Conservation (phyloP, 2,329 filamentous ascomycete genomes). For the Monosporascus sp. region DNA sequence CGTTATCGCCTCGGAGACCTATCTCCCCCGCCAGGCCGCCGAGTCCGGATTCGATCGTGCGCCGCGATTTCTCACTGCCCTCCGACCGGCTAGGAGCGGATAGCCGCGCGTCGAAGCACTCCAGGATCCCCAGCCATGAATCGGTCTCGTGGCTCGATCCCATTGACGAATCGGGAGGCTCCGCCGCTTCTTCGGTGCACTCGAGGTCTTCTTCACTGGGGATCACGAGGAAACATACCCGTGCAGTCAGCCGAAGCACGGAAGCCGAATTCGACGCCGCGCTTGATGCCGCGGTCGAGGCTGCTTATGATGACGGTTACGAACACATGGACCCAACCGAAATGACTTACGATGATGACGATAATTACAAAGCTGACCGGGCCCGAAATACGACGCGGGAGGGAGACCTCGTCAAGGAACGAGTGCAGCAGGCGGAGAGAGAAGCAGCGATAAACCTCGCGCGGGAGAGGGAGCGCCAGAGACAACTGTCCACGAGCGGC, state of each 20-base stretch:
- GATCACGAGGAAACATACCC: slow-evolving; percentile 63
- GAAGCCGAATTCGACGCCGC: slow-evolving; percentile 92
- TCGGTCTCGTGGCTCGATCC: slow-evolving; percentile 92
- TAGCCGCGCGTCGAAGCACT: slow-evolving; percentile 31
- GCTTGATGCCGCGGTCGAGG: slow-evolving; percentile 90
- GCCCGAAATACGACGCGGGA: slow-evolving; percentile 55
- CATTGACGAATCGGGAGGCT: slow-evolving; percentile 83
- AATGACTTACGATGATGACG: slow-evolving; percentile 27
- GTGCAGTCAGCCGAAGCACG: slow-evolving; percentile 63
- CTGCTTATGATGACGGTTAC: slow-evolving; percentile 87
- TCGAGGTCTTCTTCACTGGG: slow-evolving; percentile 70
- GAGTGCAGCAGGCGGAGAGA: slow-evolving; percentile 66
- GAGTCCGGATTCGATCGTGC: slow-evolving; percentile 28
- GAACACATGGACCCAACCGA: slow-evolving; percentile 59
- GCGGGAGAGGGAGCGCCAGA: slow-evolving; percentile 52
- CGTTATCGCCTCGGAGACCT: slow-evolving; percentile 60
- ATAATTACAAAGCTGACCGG: slow-evolving; percentile 35
- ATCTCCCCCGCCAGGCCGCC: slow-evolving; percentile 37
- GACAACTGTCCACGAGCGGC: slow-evolving; percentile 30
- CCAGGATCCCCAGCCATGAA: slow-evolving; percentile 63
- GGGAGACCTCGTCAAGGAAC: slow-evolving; percentile 71
- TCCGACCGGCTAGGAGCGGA: slow-evolving; percentile 17
- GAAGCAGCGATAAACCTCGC: slow-evolving; percentile 60
- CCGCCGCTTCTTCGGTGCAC: slow-evolving; percentile 72
- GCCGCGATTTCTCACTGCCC: slow-evolving; percentile 29